phyloP scores from a whole-genome alignment of 164 flowering plant species.

The Platanus orientalis region DNA sequence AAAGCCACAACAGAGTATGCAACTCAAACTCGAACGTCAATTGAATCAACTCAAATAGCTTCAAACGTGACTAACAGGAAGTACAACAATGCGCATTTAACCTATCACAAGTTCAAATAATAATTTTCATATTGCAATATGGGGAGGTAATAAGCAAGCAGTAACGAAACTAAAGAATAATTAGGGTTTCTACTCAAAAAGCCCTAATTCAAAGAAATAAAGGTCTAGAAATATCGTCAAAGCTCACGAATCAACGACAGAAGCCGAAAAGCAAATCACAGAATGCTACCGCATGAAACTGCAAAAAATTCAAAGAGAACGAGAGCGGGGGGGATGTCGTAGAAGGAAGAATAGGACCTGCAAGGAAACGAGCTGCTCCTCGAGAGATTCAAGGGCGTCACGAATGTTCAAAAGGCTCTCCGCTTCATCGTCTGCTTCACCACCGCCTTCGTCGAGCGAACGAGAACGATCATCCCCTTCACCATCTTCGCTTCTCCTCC shows the following conservation, averaged over 20 bases:
- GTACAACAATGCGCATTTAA: too few species aligned
- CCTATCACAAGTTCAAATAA: too few species aligned
- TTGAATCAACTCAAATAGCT: too few species aligned
- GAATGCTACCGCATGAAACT: not conserved
- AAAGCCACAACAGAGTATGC: too few species aligned
- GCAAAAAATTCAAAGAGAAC: not conserved
- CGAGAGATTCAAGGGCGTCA: constrained; percentile 78
- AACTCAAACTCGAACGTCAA: too few species aligned
- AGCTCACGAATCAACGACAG: not conserved
- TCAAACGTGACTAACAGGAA: too few species aligned
- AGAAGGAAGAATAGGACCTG: constrained; percentile 40
- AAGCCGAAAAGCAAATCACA: not conserved
- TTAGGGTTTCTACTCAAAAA: constrained; percentile 6
- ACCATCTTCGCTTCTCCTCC: constrained; percentile 4
- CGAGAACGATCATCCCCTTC: constrained; percentile 16
- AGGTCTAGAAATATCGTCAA: not conserved
- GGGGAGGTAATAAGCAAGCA: too few species aligned
- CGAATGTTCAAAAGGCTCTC: constrained; percentile 60
- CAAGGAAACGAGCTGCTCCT: constrained; percentile 67
- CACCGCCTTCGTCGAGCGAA: constrained; percentile 18
- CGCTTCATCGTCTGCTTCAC: constrained; percentile 42
- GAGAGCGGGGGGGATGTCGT: not conserved
- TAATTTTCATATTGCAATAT: too few species aligned
- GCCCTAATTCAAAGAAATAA: not conserved
- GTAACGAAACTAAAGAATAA: too few species aligned